Percentiles rank a stretch among this genome's conserved stretches.
Conservation (phyloP, 2,329 filamentous ascomycete genomes). For the Verticillium nubilum region DNA sequence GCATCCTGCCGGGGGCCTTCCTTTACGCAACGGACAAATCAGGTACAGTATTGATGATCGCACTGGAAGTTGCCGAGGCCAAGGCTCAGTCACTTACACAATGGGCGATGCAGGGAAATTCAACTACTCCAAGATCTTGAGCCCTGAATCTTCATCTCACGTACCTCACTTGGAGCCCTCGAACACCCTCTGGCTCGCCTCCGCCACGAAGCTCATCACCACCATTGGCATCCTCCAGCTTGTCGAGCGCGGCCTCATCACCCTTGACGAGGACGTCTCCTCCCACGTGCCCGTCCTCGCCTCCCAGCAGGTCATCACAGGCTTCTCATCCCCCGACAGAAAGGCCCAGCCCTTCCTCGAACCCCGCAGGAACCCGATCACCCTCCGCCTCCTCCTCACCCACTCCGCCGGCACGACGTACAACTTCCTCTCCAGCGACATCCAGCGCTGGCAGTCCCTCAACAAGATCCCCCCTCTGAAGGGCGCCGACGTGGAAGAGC, state of each 20-base stretch:
- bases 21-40: slow-evolving; percentile 7
- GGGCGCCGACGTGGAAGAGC: slow-evolving; percentile 25
- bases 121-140: slow-evolving; percentile 4
- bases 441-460: slow-evolving; percentile 32
- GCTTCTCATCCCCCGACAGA: slow-evolving; percentile 20
- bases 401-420: slow-evolving; percentile 44
- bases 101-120: background rate
- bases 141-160: background rate
- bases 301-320: slow-evolving; percentile 27
- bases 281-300: slow-evolving; percentile 26
- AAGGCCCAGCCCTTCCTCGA: slow-evolving; percentile 27
- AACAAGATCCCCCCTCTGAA: slow-evolving; percentile 24
- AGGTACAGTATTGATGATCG: background rate
- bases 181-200: slow-evolving; percentile 24
- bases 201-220: slow-evolving; percentile 37
- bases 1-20: slow-evolving; percentile 7
- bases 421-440: slow-evolving; percentile 31
- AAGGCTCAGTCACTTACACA: background rate
- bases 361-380: background rate
- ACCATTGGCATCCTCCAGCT: slow-evolving; percentile 31
- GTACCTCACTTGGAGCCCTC: background rate
- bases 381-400: slow-evolving; percentile 33
- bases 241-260: slow-evolving; percentile 26
- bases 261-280: slow-evolving; percentile 31
- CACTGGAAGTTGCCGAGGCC: too few relatives aligned